These are phyloP conservation scores for Sclerotinia nivalis DNA, from an alignment of 2,329 filamentous ascomycete genomes.

Conservation along the genomic window DNA sequence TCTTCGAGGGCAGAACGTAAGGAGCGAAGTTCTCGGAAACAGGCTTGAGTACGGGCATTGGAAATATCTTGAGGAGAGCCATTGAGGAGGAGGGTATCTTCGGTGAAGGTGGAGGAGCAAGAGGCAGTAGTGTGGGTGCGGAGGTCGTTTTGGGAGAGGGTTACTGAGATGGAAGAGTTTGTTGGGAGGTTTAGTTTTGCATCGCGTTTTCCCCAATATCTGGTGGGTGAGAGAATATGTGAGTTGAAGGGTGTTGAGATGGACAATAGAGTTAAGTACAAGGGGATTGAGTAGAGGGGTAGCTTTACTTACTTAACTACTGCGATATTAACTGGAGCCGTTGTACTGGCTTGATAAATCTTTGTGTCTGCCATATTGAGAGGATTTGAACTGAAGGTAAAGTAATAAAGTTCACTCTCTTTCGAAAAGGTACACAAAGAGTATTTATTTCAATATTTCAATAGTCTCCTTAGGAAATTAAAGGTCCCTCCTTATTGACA, in stretches of 20 bases:
- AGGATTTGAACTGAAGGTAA: neutral
- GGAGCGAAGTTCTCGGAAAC: conserved; percentile 80
- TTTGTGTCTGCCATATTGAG: conserved; percentile 40
- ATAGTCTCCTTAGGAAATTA: neutral
- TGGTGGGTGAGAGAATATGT: conserved; percentile 37
- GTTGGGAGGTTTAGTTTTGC: conserved; percentile 92
- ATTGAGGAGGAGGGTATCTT: conserved; percentile 82
- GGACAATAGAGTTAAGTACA: conserved; percentile 7
- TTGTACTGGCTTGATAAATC: conserved; percentile 91
- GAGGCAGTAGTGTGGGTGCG: conserved; percentile 95
- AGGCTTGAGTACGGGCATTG: conserved; percentile 89
- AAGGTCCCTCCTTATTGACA: neutral
- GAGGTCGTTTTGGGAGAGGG: conserved; percentile 88
- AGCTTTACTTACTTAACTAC: conserved; percentile 76
- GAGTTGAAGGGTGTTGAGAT: conserved; percentile 27
- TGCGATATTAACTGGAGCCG: conserved; percentile 95
- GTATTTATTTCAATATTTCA: conserved; percentile 11
- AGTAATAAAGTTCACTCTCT: neutral
- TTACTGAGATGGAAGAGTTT: conserved; percentile 96
- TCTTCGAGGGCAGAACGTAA: conserved; percentile 76
- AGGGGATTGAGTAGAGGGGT: conserved; percentile 26
- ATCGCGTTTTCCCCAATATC: conserved; percentile 97
- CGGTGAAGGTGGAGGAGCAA: conserved; percentile 69
- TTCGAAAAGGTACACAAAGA: neutral
- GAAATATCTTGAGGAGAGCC: conserved; percentile 79